phyloP scores from a whole-genome alignment of 805 yeast genomes.

The Candida cerambycidarum region DNA sequence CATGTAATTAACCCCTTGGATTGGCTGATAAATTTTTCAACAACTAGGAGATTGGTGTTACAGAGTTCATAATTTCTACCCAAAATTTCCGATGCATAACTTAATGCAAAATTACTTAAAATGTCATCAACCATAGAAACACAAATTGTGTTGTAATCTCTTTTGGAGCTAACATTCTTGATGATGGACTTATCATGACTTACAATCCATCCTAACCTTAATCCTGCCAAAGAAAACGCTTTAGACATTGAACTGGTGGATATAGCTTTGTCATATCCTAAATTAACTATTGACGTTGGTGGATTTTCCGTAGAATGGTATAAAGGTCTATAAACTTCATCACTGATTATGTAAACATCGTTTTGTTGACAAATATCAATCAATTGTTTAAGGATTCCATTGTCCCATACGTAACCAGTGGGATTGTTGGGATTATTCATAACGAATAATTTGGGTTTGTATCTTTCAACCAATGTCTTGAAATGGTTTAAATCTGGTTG shows the following conservation, averaged over 20 bases:
- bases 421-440: conserved; percentile 53
- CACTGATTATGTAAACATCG: conserved; percentile 42
- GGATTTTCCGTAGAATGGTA: conserved; percentile 34
- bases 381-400: conserved; percentile 31
- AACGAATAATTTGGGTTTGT: conserved; percentile 42
- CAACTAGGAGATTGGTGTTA: conserved; percentile 30
- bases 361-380: conserved; percentile 34
- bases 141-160: conserved; percentile 54
- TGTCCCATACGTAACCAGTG: conserved; percentile 42
- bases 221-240: conserved; percentile 53
- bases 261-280: conserved; percentile 43
- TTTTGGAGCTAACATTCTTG: conserved; percentile 32
- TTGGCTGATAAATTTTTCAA: conserved; percentile 32
- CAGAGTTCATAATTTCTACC: conserved; percentile 43
- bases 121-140: conserved; percentile 48
- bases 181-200: conserved; percentile 31
- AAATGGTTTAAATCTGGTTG: conserved; percentile 37
- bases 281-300: conserved; percentile 42
- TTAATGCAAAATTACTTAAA: conserved; percentile 44
- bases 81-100: conserved; percentile 32
- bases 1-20: conserved; percentile 35
- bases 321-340: conserved; percentile 56
- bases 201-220: conserved; percentile 54
- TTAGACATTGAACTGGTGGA: conserved; percentile 55
- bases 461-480: conserved; percentile 25